These are phyloP conservation scores for Colletotrichum viniferum DNA, from an alignment of 2,329 filamentous ascomycete genomes.

Conservation along the genomic window DNA sequence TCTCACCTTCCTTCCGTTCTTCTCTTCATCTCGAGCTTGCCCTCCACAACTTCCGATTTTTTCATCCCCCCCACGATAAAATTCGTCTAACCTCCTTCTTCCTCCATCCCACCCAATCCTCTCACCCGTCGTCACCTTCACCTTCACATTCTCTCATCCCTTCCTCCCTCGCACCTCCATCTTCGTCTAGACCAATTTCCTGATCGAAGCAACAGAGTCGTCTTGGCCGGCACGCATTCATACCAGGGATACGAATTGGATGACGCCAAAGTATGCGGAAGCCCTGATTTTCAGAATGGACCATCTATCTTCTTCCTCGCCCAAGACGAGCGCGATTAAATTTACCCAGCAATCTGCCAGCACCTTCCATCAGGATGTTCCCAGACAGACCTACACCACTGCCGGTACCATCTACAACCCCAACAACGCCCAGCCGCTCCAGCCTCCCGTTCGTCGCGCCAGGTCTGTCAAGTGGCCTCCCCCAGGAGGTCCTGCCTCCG, in stretches of 20 bases:
- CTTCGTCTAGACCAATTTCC: neutral
- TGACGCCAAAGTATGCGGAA: neutral
- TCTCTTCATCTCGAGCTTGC: neutral
- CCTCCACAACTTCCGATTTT: neutral
- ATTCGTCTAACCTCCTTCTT: neutral
- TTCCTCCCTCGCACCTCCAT: neutral
- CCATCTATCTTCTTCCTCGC: constrained; percentile 28
- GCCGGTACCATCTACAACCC: constrained; percentile 62
- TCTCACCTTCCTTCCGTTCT: neutral
- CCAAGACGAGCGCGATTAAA: neutral
- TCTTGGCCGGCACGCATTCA: constrained; percentile 10
- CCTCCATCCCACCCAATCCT: neutral
- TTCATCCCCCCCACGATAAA: neutral
- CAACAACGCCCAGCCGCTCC: constrained; percentile 47
- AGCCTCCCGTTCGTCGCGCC: constrained; percentile 56
- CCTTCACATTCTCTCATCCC: neutral
- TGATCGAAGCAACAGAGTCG: constrained; percentile 8
- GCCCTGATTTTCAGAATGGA: constrained; percentile 32
- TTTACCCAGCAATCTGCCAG: constrained; percentile 9
- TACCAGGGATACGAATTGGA: constrained; percentile 3
- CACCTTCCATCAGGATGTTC: constrained; percentile 18
- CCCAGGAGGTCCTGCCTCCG: constrained; percentile 28
- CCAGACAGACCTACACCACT: constrained; percentile 54
- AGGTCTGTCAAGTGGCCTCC: constrained; percentile 47
- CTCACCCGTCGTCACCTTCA: neutral